Base-by-base conservation (phyloP, 2,329 filamentous ascomycete genomes). In the Apiospora kogelbergensis region DNA sequence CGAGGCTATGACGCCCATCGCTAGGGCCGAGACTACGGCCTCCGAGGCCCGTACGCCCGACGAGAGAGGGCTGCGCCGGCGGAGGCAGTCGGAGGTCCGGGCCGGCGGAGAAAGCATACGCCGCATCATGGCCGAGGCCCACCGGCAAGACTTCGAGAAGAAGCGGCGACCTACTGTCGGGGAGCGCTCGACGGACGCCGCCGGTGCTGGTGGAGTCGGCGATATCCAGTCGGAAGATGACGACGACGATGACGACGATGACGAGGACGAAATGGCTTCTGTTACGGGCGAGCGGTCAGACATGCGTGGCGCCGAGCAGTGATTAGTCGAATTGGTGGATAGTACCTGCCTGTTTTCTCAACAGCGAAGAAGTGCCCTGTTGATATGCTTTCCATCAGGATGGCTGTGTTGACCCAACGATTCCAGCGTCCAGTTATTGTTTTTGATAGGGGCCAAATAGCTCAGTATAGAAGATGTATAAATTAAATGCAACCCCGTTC, bases 61-160 rank as follows among this genome's bases (percentile, higher is more conserved):
- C 7, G 73, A 74, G 24, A 73, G 69, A 6, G 71, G 72, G 13
- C 63, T 75, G 20, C 70, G 73, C 26, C 73, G 76, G 22, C 69
- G 72, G 24, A 71, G 68, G 44, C 71, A 73, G 6, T 73, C 75
- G 40, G 45, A 72, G 6, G 24, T 68, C 37, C 70, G 70, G 10
- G 72, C 13, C 42, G 79, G 70, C 72, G 79, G 69, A 68, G 77
- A 72, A 63, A 81, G 81, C 0, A 84, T 89, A 68, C 83, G 84
- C 6, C 89, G 86, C 17, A 89, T 94, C n/a, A 85, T 98, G 73
- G 92, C 93, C 4, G 87, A 91, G 71, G 95, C 95, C 6, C 96
- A 98, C 78, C 91, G 89, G 70, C 92, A 97, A 78, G 95, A 98
- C 81, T 98, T 98, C 78, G 93, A 97, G 81, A 92, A 96, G 82